These are phyloP conservation scores for Penicillium rolfsii DNA, from an alignment of 2,329 filamentous ascomycete genomes.

Conservation along the genomic window DNA sequence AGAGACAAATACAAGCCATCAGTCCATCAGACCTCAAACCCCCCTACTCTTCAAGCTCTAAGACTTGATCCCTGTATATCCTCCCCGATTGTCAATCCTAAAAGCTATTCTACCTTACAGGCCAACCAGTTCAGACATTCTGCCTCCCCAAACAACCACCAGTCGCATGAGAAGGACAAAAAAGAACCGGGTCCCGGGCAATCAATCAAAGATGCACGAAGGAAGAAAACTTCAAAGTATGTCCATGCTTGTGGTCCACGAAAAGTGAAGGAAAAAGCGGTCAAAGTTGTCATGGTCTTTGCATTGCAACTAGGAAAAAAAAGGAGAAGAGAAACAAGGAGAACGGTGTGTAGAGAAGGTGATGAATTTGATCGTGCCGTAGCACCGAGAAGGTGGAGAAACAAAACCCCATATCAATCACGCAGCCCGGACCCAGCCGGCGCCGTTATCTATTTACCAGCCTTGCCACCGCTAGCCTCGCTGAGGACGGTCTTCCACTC, in stretches of 20 bases:
- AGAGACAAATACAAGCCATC: neutral
- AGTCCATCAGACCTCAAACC: neutral
- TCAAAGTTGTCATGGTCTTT: constrained; percentile 44
- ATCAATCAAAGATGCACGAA: constrained; percentile 21
- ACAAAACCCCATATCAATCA: constrained; percentile 22
- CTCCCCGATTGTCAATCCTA: neutral
- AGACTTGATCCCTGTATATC: neutral
- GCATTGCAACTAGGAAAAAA: constrained; percentile 42
- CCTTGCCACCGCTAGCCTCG: constrained; percentile 48
- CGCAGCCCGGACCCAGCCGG: constrained; percentile 43
- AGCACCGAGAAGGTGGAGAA: constrained; percentile 27
- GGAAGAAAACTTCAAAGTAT: constrained; percentile 7
- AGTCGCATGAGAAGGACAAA: neutral
- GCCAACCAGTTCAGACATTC: neutral
- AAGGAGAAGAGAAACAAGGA: constrained; percentile 10
- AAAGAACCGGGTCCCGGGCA: neutral
- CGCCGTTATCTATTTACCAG: constrained; percentile 40
- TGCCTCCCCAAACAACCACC: neutral
- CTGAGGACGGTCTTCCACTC: constrained; percentile 47
- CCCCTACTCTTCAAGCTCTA: no score
- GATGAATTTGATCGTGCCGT: constrained; percentile 35
- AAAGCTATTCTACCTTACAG: neutral
- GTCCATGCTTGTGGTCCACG: constrained; percentile 8
- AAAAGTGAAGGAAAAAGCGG: constrained; percentile 22
- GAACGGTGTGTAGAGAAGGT: constrained; percentile 36